A percentile compares a stretch with the other conserved stretches of the same genome.
phyloP scores from a whole-genome alignment of 1,284 basidiomycete genomes.

The Ceratobasidium sp. region DNA sequence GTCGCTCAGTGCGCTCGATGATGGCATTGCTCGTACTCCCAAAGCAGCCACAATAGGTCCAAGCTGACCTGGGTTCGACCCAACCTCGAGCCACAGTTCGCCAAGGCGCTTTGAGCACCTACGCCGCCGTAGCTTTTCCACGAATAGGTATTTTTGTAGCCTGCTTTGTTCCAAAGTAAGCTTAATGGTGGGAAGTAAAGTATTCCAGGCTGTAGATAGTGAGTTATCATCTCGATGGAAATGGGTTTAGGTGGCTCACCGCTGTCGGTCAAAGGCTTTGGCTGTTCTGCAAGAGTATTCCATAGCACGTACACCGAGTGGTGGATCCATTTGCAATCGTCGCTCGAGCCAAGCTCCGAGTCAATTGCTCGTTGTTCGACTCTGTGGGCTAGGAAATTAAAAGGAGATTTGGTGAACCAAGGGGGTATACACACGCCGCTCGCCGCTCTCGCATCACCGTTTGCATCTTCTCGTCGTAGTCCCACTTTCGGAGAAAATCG shows the following conservation, averaged over 20 bases:
- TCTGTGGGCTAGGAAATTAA: not conserved
- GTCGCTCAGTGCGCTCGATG: not conserved
- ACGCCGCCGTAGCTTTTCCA: not conserved
- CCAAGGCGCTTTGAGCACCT: not conserved
- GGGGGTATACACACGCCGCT: not conserved
- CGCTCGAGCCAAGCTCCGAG: not conserved
- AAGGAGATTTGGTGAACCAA: not conserved
- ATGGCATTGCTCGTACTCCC: not conserved
- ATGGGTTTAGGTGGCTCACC: not conserved
- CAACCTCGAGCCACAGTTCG: not conserved
- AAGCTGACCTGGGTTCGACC: not conserved
- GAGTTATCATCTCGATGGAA: not conserved
- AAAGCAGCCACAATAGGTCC: not conserved
- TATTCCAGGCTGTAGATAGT: not conserved
- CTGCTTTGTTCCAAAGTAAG: not conserved
- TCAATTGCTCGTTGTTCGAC: not conserved
- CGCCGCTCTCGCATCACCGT: not conserved
- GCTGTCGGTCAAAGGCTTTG: not conserved
- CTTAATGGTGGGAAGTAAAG: not conserved
- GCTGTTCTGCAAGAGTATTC: not conserved
- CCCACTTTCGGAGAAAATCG: not conserved
- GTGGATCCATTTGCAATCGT: not conserved
- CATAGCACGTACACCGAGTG: not conserved
- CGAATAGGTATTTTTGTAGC: not conserved
- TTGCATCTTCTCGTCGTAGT: not conserved